Conservation (phyloP, 2,329 filamentous ascomycete species). For the Colletotrichum incanum region DNA sequence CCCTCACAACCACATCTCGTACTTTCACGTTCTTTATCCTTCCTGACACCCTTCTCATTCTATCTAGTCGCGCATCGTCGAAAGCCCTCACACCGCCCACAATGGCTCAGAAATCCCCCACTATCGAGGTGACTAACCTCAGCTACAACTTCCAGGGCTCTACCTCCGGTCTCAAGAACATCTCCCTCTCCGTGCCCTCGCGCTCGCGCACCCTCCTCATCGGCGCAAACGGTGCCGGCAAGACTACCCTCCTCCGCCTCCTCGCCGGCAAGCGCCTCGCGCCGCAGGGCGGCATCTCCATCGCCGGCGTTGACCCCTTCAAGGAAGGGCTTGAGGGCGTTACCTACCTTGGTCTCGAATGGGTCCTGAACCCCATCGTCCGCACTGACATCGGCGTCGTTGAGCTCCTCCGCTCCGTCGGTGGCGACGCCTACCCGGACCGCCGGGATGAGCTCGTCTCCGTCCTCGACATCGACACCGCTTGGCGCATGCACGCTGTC, state of each 20-base stretch:
- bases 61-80: background rate
- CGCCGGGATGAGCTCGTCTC: constrained; percentile 88
- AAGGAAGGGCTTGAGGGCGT: constrained; percentile 91
- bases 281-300: constrained; percentile 79
- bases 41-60: background rate
- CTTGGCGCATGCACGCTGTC: constrained; percentile 97
- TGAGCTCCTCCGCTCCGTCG: constrained; percentile 87
- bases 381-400: constrained; percentile 93
- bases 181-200: constrained; percentile 83
- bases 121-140: constrained; percentile 82
- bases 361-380: constrained; percentile 97
- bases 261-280: constrained; percentile 96
- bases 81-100: constrained; percentile 2
- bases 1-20: background rate
- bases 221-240: constrained; percentile 96
- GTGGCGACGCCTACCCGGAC: constrained; percentile 85
- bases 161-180: constrained; percentile 81
- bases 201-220: constrained; percentile 92
- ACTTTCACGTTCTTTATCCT: background rate
- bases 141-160: constrained; percentile 93
- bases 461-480: constrained; percentile 92
- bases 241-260: constrained; percentile 95
- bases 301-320: constrained; percentile 93
- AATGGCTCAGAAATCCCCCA: constrained; percentile 59
- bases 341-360: constrained; percentile 96